These are phyloP conservation scores for Talaromyces sp. DNA, from an alignment of 2,329 filamentous ascomycete genomes.

Conservation along the genomic window DNA sequence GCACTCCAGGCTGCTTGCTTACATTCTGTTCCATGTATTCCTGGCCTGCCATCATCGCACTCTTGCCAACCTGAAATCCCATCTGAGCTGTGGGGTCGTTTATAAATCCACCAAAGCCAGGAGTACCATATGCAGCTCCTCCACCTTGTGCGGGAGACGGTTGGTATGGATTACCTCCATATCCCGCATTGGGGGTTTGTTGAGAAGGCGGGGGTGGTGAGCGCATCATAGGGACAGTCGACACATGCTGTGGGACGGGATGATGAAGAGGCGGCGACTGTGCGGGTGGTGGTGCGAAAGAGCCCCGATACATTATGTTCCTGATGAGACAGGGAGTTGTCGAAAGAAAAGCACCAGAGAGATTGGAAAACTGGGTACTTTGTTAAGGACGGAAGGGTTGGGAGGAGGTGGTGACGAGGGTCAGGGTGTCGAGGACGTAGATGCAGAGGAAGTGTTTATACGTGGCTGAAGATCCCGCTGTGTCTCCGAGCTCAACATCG, in stretches of 20 bases:
- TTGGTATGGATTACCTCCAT: constrained; percentile 54
- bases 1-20: constrained; percentile 35
- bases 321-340: constrained; percentile 11
- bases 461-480: constrained; percentile 37
- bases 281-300: constrained; percentile 73
- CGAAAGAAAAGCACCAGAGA: constrained; percentile 11
- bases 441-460: constrained; percentile 30
- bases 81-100: constrained; percentile 94
- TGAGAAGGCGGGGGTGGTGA: constrained; percentile 84
- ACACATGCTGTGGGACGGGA: constrained; percentile 96
- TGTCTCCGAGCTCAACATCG: constrained; percentile 25
- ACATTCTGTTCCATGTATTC: constrained; percentile 97
- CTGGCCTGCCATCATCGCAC: constrained; percentile 85
- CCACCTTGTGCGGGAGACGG: constrained; percentile 46
- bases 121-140: constrained; percentile 44
- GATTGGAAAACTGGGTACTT: constrained; percentile 16
- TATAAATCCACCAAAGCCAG: constrained; percentile 87
- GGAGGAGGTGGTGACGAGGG: constrained; percentile 1
- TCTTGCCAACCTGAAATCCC: constrained; percentile 91
- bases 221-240: constrained; percentile 93
- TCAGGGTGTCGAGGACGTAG: constrained; percentile 10
- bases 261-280: constrained; percentile 93
- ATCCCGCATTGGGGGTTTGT: constrained; percentile 60
- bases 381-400: constrained; percentile 11
- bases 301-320: constrained; percentile 75